Evolutionary conservation across 345 rosid species (phyloP).

Genomic region (Conringia planisiliqua): DNA sequence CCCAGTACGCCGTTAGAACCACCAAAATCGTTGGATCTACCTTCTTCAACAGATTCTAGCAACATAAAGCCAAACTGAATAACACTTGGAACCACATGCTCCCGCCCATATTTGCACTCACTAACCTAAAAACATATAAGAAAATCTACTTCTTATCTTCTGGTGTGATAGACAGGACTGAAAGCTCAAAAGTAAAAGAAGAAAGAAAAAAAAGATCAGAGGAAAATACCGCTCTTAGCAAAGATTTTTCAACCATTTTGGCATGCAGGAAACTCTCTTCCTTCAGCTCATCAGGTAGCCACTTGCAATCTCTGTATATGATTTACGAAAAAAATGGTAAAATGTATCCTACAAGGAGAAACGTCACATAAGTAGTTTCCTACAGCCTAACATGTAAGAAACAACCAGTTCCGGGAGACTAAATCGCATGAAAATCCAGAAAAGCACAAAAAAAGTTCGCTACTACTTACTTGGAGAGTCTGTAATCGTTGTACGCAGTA

Average conservation of each 20-base stretch:
- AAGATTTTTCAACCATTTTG: slow-evolving; percentile 56
- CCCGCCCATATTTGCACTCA: slow-evolving; percentile 74
- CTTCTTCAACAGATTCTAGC: slow-evolving; percentile 62
- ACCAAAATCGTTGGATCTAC: slow-evolving; percentile 32
- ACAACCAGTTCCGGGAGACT: background rate
- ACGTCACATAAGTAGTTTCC: background rate
- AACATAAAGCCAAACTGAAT: slow-evolving; percentile 65
- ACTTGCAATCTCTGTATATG: slow-evolving; percentile 60
- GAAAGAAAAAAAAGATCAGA: background rate
- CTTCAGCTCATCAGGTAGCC: slow-evolving; percentile 60
- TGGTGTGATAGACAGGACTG: slow-evolving; percentile 1
- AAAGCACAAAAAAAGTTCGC: background rate
- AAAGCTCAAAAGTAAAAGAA: background rate
- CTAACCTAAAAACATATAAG: slow-evolving; percentile 47
- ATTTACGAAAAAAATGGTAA: slow-evolving; percentile 5
- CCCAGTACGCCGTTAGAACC: slow-evolving; percentile 49
- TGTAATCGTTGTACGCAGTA: slow-evolving; percentile 55
- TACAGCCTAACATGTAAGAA: background rate
- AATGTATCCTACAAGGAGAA: background rate
- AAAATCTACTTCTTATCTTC: background rate
- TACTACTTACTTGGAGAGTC: slow-evolving; percentile 50
- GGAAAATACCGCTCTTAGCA: slow-evolving; percentile 63
- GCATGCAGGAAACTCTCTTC: slow-evolving; percentile 49
- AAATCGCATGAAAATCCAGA: background rate
- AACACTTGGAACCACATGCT: slow-evolving; percentile 73